A percentile compares a stretch with the other conserved stretches of the same genome.
phyloP scores from a whole-genome alignment of 192 early-diverging fungal species.

The Linnemannia schmuckeri region DNA sequence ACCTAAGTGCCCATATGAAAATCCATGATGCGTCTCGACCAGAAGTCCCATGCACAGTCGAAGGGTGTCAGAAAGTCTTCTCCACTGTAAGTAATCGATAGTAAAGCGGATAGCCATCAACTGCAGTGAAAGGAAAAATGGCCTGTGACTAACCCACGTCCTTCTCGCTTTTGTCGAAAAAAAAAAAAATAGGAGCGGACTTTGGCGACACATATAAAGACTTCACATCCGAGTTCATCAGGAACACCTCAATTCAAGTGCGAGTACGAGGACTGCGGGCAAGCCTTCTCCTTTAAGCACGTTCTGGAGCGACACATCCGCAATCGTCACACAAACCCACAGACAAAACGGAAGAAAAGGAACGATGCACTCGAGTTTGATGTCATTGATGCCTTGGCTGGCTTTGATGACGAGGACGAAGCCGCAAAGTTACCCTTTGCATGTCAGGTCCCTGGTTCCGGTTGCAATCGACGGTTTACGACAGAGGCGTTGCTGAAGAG shows the following conservation, averaged over 20 bases:
- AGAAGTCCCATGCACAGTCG: constrained; percentile 23
- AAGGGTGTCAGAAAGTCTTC: constrained; percentile 52
- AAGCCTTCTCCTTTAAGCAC: constrained; percentile 46
- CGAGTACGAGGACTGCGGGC: constrained; percentile 48
- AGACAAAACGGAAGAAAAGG: constrained; percentile 15
- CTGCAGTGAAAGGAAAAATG: background rate
- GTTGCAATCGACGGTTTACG: constrained; percentile 17
- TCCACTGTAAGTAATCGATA: constrained; percentile 28
- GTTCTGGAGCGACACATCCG: constrained; percentile 29
- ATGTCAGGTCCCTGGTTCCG: constrained; percentile 23
- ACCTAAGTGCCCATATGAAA: constrained; percentile 35
- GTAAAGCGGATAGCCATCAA: background rate
- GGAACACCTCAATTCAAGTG: constrained; percentile 37
- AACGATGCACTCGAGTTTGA: constrained; percentile 17
- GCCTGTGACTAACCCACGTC: background rate
- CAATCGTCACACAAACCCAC: constrained; percentile 9
- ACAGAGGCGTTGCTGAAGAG: constrained; percentile 20
- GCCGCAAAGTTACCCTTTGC: constrained; percentile 20
- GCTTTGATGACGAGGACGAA: constrained; percentile 22
- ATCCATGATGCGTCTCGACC: constrained; percentile 36
- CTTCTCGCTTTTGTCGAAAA: background rate
- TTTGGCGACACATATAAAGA: constrained; percentile 49
- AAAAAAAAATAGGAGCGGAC: constrained; percentile 19
- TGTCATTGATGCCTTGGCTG: constrained; percentile 21
- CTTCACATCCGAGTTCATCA: constrained; percentile 8